phyloP scores from a whole-genome alignment of 345 rosid genomes.

The Sonneratia alba region DNA sequence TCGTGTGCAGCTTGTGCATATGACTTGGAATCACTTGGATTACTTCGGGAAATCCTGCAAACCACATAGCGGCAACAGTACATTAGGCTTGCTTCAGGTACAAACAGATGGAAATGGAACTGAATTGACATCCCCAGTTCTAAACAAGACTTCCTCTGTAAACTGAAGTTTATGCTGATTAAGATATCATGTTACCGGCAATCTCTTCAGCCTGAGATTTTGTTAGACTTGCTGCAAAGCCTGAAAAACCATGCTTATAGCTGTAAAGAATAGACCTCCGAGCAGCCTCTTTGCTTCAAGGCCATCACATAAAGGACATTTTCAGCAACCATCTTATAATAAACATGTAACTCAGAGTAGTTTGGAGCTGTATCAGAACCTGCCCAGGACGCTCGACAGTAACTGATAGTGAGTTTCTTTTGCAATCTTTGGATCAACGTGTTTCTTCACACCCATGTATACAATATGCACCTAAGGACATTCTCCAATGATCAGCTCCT shows the following conservation, averaged over 20 bases:
- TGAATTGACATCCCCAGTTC: not conserved
- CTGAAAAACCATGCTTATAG: constrained; percentile 49
- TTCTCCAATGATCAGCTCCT: not conserved
- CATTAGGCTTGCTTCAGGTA: not conserved
- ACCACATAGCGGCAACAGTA: not conserved
- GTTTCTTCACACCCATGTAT: constrained; percentile 34
- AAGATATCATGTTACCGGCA: constrained; percentile 9
- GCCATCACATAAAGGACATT: not conserved
- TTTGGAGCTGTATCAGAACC: constrained; percentile 17
- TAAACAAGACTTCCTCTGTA: not conserved
- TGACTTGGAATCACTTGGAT: constrained; percentile 40
- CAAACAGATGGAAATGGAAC: too few species aligned
- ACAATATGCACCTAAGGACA: constrained; percentile 26
- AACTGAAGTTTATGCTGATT: not conserved
- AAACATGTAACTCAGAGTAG: too few species aligned
- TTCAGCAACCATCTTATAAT: not conserved
- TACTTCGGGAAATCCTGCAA: constrained; percentile 41
- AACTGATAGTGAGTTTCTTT: constrained; percentile 25
- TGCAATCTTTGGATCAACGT: constrained; percentile 29
- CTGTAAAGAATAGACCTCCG: constrained; percentile 34
- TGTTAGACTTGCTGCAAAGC: constrained; percentile 48
- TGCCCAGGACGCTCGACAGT: constrained; percentile 28
- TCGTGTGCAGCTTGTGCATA: constrained; percentile 42
- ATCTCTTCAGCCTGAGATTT: constrained; percentile 36
- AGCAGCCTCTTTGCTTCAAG: constrained; percentile 34